Conservation (phyloP, 1,139 yeast species). For the Suhomyces chickasaworum region DNA sequence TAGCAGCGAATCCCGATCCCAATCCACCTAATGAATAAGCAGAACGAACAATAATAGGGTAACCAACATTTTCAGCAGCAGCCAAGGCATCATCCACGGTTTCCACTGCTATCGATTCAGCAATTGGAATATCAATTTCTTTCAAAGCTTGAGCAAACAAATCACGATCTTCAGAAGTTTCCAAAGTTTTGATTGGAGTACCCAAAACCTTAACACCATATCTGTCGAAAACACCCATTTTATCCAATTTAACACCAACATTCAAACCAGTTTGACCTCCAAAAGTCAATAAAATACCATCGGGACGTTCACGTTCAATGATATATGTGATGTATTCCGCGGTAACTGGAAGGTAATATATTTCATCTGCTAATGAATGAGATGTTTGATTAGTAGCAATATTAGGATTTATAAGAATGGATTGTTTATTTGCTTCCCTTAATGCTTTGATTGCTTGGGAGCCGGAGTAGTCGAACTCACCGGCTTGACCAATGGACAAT, state of each 20-base stretch:
- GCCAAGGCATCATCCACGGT: constrained; percentile 87
- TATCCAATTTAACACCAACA: constrained; percentile 92
- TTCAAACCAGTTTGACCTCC: constrained; percentile 99
- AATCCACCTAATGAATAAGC: constrained; percentile 98
- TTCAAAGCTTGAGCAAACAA: constrained; percentile 91
- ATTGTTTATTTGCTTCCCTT: constrained; percentile 81
- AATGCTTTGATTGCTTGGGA: constrained; percentile 97
- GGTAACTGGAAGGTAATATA: constrained; percentile 93
- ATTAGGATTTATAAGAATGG: constrained; percentile 92
- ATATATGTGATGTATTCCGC: constrained; percentile 93
- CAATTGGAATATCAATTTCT: constrained; percentile 92
- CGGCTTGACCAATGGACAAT: constrained; percentile 97
- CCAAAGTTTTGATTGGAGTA: constrained; percentile 92
- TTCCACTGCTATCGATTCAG: constrained; percentile 93
- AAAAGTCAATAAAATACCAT: constrained; percentile 90
- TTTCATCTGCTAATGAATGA: constrained; percentile 91
- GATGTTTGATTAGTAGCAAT: constrained; percentile 98
- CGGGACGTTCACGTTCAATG: constrained; percentile 94
- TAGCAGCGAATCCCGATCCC: constrained; percentile 95
- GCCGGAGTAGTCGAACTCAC: constrained; percentile 97
- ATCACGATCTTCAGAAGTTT: constrained; percentile 97
- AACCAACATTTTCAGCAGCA: constrained; percentile 86
- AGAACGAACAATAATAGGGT: constrained; percentile 96
- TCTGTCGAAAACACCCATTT: constrained; percentile 89
- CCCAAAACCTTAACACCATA: constrained; percentile 94